Base-by-base conservation (phyloP, 371 early-diverging fungal species). In the Amoeboaphelidium protococcarum region DNA sequence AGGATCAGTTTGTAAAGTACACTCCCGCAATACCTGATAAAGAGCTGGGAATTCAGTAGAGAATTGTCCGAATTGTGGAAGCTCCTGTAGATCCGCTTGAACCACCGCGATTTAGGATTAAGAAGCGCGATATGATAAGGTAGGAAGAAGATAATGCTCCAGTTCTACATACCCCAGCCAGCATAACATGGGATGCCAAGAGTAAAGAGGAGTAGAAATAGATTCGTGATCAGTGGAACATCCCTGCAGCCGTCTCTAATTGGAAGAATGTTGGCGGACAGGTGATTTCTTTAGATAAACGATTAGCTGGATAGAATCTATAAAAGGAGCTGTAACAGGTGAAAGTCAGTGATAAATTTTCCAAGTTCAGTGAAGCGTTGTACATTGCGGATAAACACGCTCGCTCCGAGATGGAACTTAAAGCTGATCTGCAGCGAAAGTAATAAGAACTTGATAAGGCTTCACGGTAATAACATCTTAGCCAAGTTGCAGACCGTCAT, bases 251-350 rank as follows among this genome's bases (percentile, higher is more conserved):
- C 54, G 86, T 96, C 40, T 83, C 84, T 50, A 92, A 90, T 62
- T 96, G 95, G 95, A 96, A 92, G 67, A 96, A 96, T 64, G 80
- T 87, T 45, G 89, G 92, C 58, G 96, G 96, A 46, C 94, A 82
- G 58, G 91, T 92, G 20, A 89, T 96, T 51, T 86, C 96, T 10
- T 66, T 96, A 40, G 94, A 96, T 60, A 94, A 94, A 65, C 82
- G 96, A 41, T 64, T 96, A 52, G 96, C 96, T 4, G 81, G 87
- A 12, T 92, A 95, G 60, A 92, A n/a, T n/a, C n/a, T n/a, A n/a
- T n/a, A 89, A 21, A 79, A 91, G 53, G 94, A 92, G 2, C 52
- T 89, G 40, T 86, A 91, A 63, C 86, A 90, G 47, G 66, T 70
- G 23, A 50, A 55, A 13, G 86, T 95, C 51, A 91, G 85, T 59